Conservation (phyloP, 495 filamentous ascomycete genomes). For the Penicillium tannophilum region DNA sequence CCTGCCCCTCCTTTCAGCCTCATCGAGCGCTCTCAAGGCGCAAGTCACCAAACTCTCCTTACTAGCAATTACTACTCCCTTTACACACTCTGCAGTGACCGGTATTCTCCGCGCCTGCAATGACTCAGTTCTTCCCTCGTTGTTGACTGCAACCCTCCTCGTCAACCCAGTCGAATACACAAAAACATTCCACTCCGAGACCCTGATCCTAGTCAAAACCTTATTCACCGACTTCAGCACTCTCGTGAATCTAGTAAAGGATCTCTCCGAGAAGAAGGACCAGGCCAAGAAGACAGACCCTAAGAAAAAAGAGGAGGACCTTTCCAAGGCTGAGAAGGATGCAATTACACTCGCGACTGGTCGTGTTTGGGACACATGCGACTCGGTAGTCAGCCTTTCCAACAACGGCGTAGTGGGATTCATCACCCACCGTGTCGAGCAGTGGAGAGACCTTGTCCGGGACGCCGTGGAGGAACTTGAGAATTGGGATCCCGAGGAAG, state of each 20-base stretch:
- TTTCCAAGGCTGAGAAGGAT: slow-evolving; percentile 41
- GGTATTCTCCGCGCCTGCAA: slow-evolving; percentile 67
- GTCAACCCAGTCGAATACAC: slow-evolving; percentile 62
- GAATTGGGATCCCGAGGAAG: slow-evolving; percentile 76
- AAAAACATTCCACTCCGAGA: slow-evolving; percentile 56
- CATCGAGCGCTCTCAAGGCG: slow-evolving; percentile 68
- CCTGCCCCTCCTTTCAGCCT: slow-evolving; percentile 64
- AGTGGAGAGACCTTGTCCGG: slow-evolving; percentile 69
- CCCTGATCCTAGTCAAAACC: slow-evolving; percentile 33
- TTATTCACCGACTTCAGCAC: slow-evolving; percentile 41
- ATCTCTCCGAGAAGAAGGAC: slow-evolving; percentile 28
- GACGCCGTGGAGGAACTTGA: slow-evolving; percentile 84
- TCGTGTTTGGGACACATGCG: slow-evolving; percentile 66
- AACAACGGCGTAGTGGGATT: slow-evolving; percentile 66
- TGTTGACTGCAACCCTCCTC: slow-evolving; percentile 68
- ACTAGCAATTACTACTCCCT: slow-evolving; percentile 79
- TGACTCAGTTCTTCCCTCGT: slow-evolving; percentile 65
- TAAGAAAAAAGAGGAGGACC: slow-evolving; percentile 26
- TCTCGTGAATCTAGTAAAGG: slow-evolving; percentile 40
- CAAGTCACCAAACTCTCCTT: slow-evolving; percentile 86
- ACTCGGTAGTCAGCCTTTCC: slow-evolving; percentile 62
- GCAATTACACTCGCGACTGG: slow-evolving; percentile 46
- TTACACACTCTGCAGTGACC: slow-evolving; percentile 72
- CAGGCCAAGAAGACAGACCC: slow-evolving; percentile 24
- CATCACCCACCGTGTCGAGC: slow-evolving; percentile 60